Evolutionary conservation across 176 grass and related monocot genomes (phyloP), one percentile per base, ranked within the genome.

Genomic region (Musa itinerans): DNA sequence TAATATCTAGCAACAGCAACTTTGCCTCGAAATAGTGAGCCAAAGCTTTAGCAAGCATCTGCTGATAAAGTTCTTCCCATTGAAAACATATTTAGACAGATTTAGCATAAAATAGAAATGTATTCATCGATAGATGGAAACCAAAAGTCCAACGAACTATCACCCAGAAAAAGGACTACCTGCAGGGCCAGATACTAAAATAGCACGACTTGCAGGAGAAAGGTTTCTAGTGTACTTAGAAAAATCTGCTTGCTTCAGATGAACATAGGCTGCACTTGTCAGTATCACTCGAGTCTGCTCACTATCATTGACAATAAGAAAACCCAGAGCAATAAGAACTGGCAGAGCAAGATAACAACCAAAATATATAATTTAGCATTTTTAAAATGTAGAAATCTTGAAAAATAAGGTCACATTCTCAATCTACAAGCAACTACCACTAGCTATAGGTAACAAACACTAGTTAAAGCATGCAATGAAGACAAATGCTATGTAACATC

Each of bases 1-100:
- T 93, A 80, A 86, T 86, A 84, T 93, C 94, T 52, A 98, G 88
- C 82, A 98, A 81, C 29, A 98, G 78, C 49, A 93, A 81, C 76
- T 93, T 98, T 0, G 94, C 86, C 69, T 98, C 84, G 51, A 89
- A 98, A 64, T 89, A 89, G 76, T 98, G 88, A 3, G 94, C 90
- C 25, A 98, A 88, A 19, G 94, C 90, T 76, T 89, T 98, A 0
- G 90, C 90, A 59, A 98, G 94, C 90, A 93, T 91, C 81, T 98
- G 94, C 84, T 98, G 90, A 81, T 98, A 98, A 82, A 93, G 84
- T 78, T 98, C 94, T 98, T 87, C 78, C 34, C 34, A 43, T 43
- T 5, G 34, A 43, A 43, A 43, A 43, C 34, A 43, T 43, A 6
- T 43, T 43, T 43, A 43, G 34, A 6, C 34, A 43, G 4, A 43